Base-by-base conservation (phyloP, 148 eudicot species). In the Vaccinium myrtillus region DNA sequence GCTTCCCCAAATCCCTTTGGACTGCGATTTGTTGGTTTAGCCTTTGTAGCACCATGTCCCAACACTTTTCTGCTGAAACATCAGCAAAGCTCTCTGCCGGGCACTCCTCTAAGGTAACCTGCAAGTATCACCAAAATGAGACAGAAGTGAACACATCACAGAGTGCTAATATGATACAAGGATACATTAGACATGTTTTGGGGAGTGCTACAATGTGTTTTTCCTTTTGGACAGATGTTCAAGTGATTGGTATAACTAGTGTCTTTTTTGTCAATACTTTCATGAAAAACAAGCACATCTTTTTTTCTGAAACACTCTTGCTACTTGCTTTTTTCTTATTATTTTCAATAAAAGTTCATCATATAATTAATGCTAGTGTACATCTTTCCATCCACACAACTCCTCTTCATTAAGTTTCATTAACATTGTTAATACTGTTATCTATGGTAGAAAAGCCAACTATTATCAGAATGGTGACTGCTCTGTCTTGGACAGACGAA, bases 41-140 rank as follows among this genome's bases (percentile, higher is more conserved):
- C 76, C 59, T 88, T 25, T 90, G 77, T 43, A 85, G 39, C 78
- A 90, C 90, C 89, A 86, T 87, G 84, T 88, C 79, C 93, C 92
- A 91, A 75, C 93, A 91, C 74, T 84, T 71, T 0, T 87, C 86
- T 25, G 90, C 83, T 19, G 90, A 85, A 70, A 53, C 77, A 81
- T 77, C 55, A 50, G 59, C 46, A 82, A 87, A 90, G 51, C 80
- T 81, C 92, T 87, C 87, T 36, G 50, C 15, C 5, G 91, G 92
- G 58, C 84, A 87, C 67, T 87, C 90, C 82, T 91, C 93, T 80
- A 87, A 81, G 65, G 79, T 85, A 75, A 88, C 93, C 93, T 91
- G 86, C 80, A 77, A 30, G 81, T 75, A 58, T 74, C 63, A 14
- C 19, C 19, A 6, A 55, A 81, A 25, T 80, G 32, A 77, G 59